Evolutionary conservation across 2,329 filamentous ascomycete genomes (phyloP), one percentile per base, ranked within the genome.

Genomic region (Paraphoma sp.): DNA sequence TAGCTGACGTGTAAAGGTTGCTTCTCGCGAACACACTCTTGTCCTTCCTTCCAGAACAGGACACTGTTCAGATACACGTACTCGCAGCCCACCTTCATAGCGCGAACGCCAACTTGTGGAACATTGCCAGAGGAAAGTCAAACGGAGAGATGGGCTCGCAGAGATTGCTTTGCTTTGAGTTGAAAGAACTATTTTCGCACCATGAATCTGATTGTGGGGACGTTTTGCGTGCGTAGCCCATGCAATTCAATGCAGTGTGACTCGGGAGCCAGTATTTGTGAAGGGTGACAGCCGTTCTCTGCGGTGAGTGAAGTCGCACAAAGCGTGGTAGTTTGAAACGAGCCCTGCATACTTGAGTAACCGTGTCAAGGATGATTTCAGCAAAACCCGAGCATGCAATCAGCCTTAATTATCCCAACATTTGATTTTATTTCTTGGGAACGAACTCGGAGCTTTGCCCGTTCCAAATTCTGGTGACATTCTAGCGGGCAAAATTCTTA

Each of bases 1-100:
- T 38, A 36, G 49, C 48, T 62, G 59, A 59, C 51, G 48, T 64
- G 56, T 42, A 58, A 47, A 53, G 43, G 23, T 46, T 28, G 45
- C 36, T 41, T 60, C 8, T 53, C 46, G 49, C 44, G 43, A 47
- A 41, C 12, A n/a, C 16, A 38, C 41, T 17, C 16, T 29, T 55
- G 60, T 64, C 23, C 38, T 49, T 56, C 36, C 47, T 62, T 45
- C 47, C 38, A 23, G 6, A 31, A 36, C 17, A 44, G 9, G 14
- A 10, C 40, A 16, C 14, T 42, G 11, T 3, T 16, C 11, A 42
- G 8, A 10, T 42, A 42, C 40, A 42, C 3, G 40, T n/a, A 16
- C 8, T 42, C 4, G 33, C 14, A 14, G 33, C 33, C 33, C 33
- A 6, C 9, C 14, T 36, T 42, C n/a, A 9, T n/a, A 11, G 40